Conservation (phyloP, 2,329 filamentous ascomycete species). For the Colletotrichum australisinense region DNA sequence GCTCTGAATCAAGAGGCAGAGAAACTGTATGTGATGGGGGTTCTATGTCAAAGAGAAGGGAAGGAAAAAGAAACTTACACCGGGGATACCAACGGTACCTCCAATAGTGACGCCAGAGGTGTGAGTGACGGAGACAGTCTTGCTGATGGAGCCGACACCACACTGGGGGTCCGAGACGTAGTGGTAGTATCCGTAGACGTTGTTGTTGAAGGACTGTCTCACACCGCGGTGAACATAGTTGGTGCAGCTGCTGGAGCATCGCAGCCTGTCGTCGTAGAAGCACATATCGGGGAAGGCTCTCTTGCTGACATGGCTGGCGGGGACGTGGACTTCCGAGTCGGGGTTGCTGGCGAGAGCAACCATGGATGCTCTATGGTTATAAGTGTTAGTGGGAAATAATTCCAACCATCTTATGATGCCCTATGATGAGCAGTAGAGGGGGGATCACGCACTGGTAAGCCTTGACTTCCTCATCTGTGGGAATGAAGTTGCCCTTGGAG, state of each 20-base stretch:
- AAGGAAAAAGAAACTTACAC: too few relatives aligned
- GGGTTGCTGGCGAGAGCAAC: neutral
- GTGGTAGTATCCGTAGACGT: constrained; percentile 16
- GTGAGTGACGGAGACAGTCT: constrained; percentile 11
- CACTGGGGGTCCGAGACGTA: constrained; percentile 9
- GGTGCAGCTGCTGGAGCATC: constrained; percentile 1
- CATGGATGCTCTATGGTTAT: neutral
- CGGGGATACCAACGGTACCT: neutral
- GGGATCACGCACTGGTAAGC: neutral
- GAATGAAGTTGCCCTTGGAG: neutral
- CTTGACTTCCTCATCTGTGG: neutral
- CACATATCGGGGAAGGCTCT: constrained; percentile 10
- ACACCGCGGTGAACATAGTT: neutral
- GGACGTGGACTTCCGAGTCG: neutral
- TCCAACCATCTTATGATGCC: neutral
- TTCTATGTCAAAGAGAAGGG: too few relatives aligned
- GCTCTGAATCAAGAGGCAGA: neutral
- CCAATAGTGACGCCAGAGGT: constrained; percentile 4
- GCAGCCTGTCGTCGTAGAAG: constrained; percentile 7
- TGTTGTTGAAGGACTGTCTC: neutral
- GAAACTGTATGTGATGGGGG: too few relatives aligned
- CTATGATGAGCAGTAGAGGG: neutral
- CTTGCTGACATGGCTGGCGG: constrained; percentile 4
- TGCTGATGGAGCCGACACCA: constrained; percentile 4
- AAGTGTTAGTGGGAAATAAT: too few relatives aligned